These are phyloP conservation scores for Naganishia liquefaciens DNA, from an alignment of 1,284 basidiomycete species.

Conservation along the genomic window DNA sequence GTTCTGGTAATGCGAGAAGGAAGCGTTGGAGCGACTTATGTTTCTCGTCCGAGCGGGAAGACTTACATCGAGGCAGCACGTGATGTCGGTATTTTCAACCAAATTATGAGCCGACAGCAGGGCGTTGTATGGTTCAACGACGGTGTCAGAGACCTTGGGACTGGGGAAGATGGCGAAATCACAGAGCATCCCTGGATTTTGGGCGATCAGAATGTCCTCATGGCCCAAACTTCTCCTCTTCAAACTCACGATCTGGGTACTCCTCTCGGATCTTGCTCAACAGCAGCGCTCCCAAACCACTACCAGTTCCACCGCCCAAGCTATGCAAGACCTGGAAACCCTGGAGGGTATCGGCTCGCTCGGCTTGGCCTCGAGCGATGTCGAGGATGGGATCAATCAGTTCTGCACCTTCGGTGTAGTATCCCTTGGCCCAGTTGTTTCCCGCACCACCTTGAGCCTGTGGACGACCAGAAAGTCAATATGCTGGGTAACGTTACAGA, in stretches of 20 bases:
- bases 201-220: neutral
- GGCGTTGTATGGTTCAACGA: conserved; percentile 66
- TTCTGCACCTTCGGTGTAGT: conserved; percentile 60
- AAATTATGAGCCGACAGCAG: conserved; percentile 64
- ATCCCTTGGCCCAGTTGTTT: conserved; percentile 63
- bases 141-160: conserved; percentile 63
- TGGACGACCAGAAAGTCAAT: conserved; percentile 42
- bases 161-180: conserved; percentile 65
- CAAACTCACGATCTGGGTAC: conserved; percentile 57
- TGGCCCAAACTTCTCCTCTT: too few relatives aligned
- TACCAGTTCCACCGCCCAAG: conserved; percentile 64
- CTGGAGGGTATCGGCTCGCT: conserved; percentile 61
- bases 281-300: conserved; percentile 64
- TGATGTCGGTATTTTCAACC: conserved; percentile 65
- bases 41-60: neutral
- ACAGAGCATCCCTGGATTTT: conserved; percentile 59
- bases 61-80: conserved; percentile 69
- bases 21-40: neutral
- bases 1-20: conserved; percentile 1
- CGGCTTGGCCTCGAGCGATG: conserved; percentile 63
- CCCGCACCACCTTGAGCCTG: conserved; percentile 61
- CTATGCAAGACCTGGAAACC: conserved; percentile 66
- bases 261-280: conserved; percentile 66
- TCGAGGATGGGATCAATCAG: conserved; percentile 62
- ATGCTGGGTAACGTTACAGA: conserved; percentile 34